Evolutionary conservation across 345 rosid species (phyloP), one percentile per base, ranked within the genome.

Genomic region (Adansonia digitata): DNA sequence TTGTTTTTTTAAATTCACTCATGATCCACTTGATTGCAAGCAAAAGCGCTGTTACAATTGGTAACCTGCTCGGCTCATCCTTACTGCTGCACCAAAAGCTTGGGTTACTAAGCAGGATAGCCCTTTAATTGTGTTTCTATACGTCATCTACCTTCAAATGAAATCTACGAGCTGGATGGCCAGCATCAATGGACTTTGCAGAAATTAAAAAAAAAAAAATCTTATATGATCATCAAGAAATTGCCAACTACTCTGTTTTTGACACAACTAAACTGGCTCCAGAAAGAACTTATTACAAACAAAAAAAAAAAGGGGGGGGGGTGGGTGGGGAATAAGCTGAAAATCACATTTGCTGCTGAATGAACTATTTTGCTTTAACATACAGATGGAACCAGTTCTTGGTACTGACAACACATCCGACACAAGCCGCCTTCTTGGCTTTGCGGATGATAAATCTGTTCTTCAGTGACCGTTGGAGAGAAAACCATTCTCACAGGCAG

Each of bases 381-480:
- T 77, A 65, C 46, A 75, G 31, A 59, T 5, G 57, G 55, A 53
- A 76, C 29, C 42, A 42, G 40, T 78, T 74, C 45, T 45, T 49
- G 10, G 27, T 73, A 26, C 75, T 40, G 43, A 42, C 17, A 61
- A 55, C 75, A 55, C 80, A 55, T 24, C 17, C 17, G 76, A 26
- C 5, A 42, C 53, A 18, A 65, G 56, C 46, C 67, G 37, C 11
- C 49, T 64, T 67, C 14, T 71, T 0, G 77, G 22, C 52, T 10
- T 34, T 45, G 37, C 53, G 27, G 55, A 72, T 26, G 3, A 43
- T 48, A 8, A 5, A 27, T 55, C 24, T 20, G 57, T 40, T 74
- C 55, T 39, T 88, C 81, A 90, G 77, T 95, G 90, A 59, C 99
- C 99, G 72, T 95, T 91, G 74, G 86, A 75, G 35, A 87, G 37